Evolutionary conservation across 495 filamentous ascomycete species (phyloP).

Genomic region (Penicillium argentinense): DNA sequence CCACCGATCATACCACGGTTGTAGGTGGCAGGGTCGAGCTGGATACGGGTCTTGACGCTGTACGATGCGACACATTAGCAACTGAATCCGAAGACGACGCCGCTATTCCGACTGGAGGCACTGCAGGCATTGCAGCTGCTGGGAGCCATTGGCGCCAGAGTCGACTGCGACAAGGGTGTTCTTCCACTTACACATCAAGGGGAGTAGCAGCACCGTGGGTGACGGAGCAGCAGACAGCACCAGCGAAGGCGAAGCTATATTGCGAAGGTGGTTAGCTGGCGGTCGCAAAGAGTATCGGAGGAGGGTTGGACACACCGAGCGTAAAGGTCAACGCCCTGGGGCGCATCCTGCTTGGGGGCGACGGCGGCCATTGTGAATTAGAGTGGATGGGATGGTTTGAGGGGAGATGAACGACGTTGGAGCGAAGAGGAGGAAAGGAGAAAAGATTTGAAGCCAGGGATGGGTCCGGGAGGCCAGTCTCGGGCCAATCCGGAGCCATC

Average conservation of each 20-base stretch:
- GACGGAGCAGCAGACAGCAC: slow-evolving; percentile 87
- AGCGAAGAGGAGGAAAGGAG: slow-evolving; percentile 17
- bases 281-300: slow-evolving; percentile 29
- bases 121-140: too few species aligned
- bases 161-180: too few species aligned
- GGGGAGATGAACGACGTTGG: slow-evolving; percentile 11
- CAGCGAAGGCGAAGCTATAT: slow-evolving; percentile 91
- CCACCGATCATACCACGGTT: slow-evolving; percentile 87
- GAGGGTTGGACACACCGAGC: slow-evolving; percentile 1
- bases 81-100: too few species aligned
- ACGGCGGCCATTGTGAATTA: slow-evolving; percentile 46
- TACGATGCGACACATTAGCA: too few species aligned
- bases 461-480: slow-evolving; percentile 37
- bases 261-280: slow-evolving; percentile 56
- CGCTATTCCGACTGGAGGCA: too few species aligned
- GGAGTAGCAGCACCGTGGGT: slow-evolving; percentile 91
- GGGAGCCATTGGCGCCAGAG: too few species aligned
- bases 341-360: slow-evolving; percentile 30
- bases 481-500: slow-evolving; percentile 33
- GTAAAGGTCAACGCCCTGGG: slow-evolving; percentile 1
- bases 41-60: slow-evolving; percentile 94
- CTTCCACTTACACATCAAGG: slow-evolving; percentile 85
- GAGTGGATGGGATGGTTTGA: slow-evolving; percentile 13
- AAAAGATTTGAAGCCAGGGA: slow-evolving; percentile 37
- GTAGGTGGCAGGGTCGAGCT: slow-evolving; percentile 87